A percentile compares a stretch with the other conserved stretches of the same genome.
These are phyloP conservation scores for Trypethelium eluteriae DNA, from an alignment of 495 filamentous ascomycete species.

Conservation along the genomic window DNA sequence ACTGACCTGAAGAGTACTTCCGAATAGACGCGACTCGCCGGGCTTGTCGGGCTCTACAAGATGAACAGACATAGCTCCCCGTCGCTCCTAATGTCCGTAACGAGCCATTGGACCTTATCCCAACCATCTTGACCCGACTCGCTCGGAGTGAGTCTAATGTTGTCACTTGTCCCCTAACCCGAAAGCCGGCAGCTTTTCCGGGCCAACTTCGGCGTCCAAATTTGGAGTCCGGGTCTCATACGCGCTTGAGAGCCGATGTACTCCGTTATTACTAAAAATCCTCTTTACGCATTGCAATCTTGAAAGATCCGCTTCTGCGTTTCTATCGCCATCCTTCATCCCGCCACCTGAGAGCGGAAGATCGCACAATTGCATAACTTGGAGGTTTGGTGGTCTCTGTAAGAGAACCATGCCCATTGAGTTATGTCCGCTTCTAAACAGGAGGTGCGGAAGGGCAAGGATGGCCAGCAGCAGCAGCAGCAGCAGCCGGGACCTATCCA, in stretches of 20 bases:
- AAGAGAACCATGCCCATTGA: constrained; percentile 13
- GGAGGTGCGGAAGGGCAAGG: constrained; percentile 30
- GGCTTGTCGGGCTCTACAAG: neutral
- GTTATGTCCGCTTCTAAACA: constrained; percentile 30
- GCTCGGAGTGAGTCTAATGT: neutral
- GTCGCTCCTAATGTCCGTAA: neutral
- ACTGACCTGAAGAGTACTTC: neutral
- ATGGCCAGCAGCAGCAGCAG: constrained; percentile 21
- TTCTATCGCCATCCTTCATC: neutral
- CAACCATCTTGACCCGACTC: neutral
- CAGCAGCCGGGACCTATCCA: constrained; percentile 26
- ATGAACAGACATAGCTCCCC: neutral
- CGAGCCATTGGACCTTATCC: neutral
- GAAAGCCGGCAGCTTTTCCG: neutral
- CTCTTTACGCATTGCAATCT: neutral
- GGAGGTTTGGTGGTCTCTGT: constrained; percentile 11
- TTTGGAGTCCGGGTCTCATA: constrained; percentile 1
- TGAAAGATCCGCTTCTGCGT: too few species aligned
- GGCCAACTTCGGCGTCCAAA: neutral
- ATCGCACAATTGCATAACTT: neutral
- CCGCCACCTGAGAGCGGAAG: neutral
- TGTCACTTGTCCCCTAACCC: neutral
- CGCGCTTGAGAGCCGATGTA: neutral
- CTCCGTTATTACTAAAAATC: neutral
- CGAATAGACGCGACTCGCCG: neutral